phyloP scores from a whole-genome alignment of 1,139 yeast species.

The Yarrowia galli region DNA sequence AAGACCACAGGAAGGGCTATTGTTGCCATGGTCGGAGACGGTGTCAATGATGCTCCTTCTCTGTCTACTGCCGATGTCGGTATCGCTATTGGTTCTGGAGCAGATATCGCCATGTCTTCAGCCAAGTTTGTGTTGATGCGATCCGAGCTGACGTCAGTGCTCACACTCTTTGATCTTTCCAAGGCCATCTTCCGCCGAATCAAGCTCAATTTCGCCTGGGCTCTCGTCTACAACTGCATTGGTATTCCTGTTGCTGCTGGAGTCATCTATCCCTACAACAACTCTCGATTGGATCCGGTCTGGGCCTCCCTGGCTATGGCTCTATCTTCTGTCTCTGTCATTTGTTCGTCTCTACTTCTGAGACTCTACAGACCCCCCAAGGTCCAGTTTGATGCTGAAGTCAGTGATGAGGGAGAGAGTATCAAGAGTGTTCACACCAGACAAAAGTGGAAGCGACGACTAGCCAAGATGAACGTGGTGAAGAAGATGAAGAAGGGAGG shows the following conservation, averaged over 20 bases:
- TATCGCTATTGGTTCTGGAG: conserved; percentile 89
- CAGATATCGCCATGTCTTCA: conserved; percentile 91
- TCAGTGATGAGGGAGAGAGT: conserved; percentile 19
- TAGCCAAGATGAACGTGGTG: background rate
- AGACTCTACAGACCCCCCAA: conserved; percentile 47
- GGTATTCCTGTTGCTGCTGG: conserved; percentile 97
- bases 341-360: conserved; percentile 73
- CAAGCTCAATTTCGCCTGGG: conserved; percentile 84
- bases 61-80: conserved; percentile 87
- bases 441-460: background rate
- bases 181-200: conserved; percentile 72
- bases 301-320: conserved; percentile 94
- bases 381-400: background rate
- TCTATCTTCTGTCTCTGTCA: conserved; percentile 86
- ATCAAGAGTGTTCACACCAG: conserved; percentile 8
- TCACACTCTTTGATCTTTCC: conserved; percentile 74
- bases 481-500: background rate
- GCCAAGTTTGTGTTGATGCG: conserved; percentile 82
- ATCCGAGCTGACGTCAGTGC: conserved; percentile 57
- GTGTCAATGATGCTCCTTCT: conserved; percentile 95
- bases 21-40: conserved; percentile 86
- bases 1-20: conserved; percentile 46
- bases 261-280: conserved; percentile 73
- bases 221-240: conserved; percentile 78
- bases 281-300: conserved; percentile 77